Base-by-base conservation (phyloP, 129 eudicot species). In the Centrapalus pauciflorus region DNA sequence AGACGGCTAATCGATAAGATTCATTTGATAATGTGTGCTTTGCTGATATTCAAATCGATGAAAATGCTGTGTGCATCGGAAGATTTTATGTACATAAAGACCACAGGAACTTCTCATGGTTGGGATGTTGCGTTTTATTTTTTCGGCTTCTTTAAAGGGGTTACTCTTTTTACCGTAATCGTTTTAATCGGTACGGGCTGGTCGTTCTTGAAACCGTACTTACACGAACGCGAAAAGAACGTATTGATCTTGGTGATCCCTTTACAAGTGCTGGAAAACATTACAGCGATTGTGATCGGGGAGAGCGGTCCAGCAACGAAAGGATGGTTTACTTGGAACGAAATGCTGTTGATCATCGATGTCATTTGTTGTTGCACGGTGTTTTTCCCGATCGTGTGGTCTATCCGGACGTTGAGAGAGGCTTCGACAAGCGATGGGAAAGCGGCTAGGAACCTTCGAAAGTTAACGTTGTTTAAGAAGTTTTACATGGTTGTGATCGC, bases 111-210 rank as follows among this genome's bases (percentile, higher is more conserved):
- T 0, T 61, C 87, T 19, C 87, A 82, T 5, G 84, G 84, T 45
- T 82, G 84, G 87, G 84, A 82, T 38, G 70, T 79, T 5, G 64
- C 73, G 9, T 78, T 82, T 20, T 82, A 82, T 23, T 24, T 75
- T 2, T 74, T 78, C 34, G 57, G 76, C 1, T 75, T 79, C 23
- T 60, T 78, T 6, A 78, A 76, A 71, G 87, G 75, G 4, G 76
- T 82, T 4, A 63, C 77, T 5, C 64, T 82, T 20, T 79, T 82
- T 29, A 82, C 79, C 1, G 78, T 75, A 0, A 71, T 82, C 20
- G 41, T 82, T 14, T 74, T 82, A 9, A 72, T 82, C 1, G 87
- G 87, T 13, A 82, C 81, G 0, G 87, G 87, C 4, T 82, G 87
- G 87, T 82, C 84, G 21, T 59, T 78, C 28, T 43, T 82, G 54